Evolutionary conservation across 176 grass and related monocot genomes (phyloP).

Genomic region (Guadua angustifolia): DNA sequence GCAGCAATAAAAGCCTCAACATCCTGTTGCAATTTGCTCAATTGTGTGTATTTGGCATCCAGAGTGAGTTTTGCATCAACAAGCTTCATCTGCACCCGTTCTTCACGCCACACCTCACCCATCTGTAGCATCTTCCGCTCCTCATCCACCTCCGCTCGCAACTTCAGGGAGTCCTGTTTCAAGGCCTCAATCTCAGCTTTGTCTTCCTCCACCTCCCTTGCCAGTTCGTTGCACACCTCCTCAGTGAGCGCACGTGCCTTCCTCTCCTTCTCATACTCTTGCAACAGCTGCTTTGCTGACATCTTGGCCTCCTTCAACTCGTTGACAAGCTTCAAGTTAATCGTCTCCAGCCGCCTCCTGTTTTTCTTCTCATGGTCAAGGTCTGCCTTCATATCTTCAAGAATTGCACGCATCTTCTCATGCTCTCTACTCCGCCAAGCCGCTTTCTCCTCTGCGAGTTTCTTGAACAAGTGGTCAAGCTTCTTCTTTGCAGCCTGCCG

Average conservation of each 20-base stretch:
- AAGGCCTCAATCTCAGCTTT: constrained; percentile 86
- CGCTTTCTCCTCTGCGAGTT: constrained; percentile 85
- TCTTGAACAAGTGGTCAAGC: constrained; percentile 88
- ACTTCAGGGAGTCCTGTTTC: constrained; percentile 69
- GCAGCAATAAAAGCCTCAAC: constrained; percentile 59
- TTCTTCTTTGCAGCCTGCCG: constrained; percentile 82
- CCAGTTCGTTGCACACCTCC: constrained; percentile 93
- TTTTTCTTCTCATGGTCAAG: constrained; percentile 90
- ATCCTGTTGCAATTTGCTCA: constrained; percentile 67
- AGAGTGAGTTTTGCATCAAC: constrained; percentile 91
- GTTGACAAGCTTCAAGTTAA: constrained; percentile 80
- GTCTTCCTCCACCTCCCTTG: constrained; percentile 93
- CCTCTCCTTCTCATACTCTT: constrained; percentile 85
- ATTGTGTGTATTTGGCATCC: constrained; percentile 70
- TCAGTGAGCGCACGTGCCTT: constrained; percentile 80
- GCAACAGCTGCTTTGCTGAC: constrained; percentile 71
- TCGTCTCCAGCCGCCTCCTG: constrained; percentile 64
- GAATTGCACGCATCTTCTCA: constrained; percentile 72
- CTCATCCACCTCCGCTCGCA: constrained; percentile 81
- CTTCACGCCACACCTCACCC: constrained; percentile 97
- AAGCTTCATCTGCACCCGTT: constrained; percentile 97
- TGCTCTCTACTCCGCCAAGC: constrained; percentile 91
- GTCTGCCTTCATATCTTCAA: constrained; percentile 88
- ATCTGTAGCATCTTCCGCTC: constrained; percentile 97
- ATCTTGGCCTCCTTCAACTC: constrained; percentile 80